Evolutionary conservation across 148 eudicot species (phyloP), one percentile per base, ranked within the genome.

Genomic region (Persicaria maculosa): DNA sequence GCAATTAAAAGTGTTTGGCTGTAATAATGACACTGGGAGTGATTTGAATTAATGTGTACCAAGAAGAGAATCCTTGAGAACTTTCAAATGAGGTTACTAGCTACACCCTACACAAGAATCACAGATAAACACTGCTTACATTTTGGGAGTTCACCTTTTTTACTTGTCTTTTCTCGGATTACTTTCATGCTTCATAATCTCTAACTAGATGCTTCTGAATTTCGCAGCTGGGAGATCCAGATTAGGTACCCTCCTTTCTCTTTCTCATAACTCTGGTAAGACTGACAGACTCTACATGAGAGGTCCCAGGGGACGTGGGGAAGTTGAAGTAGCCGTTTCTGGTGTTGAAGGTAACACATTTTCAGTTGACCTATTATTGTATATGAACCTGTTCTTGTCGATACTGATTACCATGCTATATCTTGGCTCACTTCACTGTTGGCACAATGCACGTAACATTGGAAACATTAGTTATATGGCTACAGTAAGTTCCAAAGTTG

Each of bases 281-380:
- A 77, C 88, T 58, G 96, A 95, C 84, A 88, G 88, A 79, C 80
- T 95, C 65, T 90, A 88, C 87, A 90, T 95, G 97, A 95, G 88
- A 81, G 99, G 99, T 68, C 99, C 99, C 64, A 96, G 96, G 55
- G 99, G 99, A 61, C 99, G 97, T 75, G 99, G 99, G 14, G 96
- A 92, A 84, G 96, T 95, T 79, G 99, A 95, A 85, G 99, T 92
- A 40, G 99, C 97, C 53, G 94, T 95, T 78, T 92, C 99, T 79
- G 96, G 99, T 31, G 90, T 95, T 80, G 82, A 83, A 83, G 99
- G 99, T 95, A 85, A 4, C 5, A 57, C 69, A 46, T 46, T 70
- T 70, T 47, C 53, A 7, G 52, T 17, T 70, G 40, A 45, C 15
- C 16, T 17, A 17, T 64, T 36, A 31, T 64, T 48, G 31, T 5